Base-by-base conservation (phyloP, 495 filamentous ascomycete species). In the Hypoxylon lienhwacheense region DNA sequence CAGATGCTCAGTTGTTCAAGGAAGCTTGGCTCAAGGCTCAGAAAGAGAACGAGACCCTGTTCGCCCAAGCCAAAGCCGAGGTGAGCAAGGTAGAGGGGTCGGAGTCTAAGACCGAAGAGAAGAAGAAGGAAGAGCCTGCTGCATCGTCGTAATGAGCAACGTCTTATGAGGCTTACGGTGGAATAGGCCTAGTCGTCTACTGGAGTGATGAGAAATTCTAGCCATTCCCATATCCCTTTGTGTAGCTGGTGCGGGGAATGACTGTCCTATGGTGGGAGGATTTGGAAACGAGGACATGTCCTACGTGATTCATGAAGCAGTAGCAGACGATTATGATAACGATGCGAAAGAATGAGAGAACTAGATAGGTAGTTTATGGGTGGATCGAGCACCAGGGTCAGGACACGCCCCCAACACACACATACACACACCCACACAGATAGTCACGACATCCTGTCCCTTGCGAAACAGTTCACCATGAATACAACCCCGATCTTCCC, bases 21-120 rank as follows among this genome's bases (percentile, higher is more conserved):
- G 92, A 97, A 35, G 87, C 91, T 50, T 99, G 97, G 77, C 84
- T 97, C 77, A 95, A 93, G 76, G 95, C 95, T 47, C 90, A 96
- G 78, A 85, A 96, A 76, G 93, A 96, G 71, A 99, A 97, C 71
- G 90, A 91, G 79, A 81, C 80, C 60, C 75, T 96, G 33, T 91
- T 97, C 75, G 66, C 71, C 33, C 76, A 80, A 69, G 75, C 70
- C n/a, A 67, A 69, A 58, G 65, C 52, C 22, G 65, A 68, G n/a
- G 53, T 63, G 53, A 49, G 50, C 37, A 61, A 66, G 39, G 42
- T 40, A n/a, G 54, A 55, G 14, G 51, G 66, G 28, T 25, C 44
- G 3, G 45, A 67, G 47, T 12, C 55, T 3, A 52, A 66, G 41
- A 14, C 52, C 8, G 24, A 26, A 14, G 60, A 67, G 37, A 64